phyloP scores from a whole-genome alignment of 495 filamentous ascomycete species.

The Talaromyces trachyspermus region DNA sequence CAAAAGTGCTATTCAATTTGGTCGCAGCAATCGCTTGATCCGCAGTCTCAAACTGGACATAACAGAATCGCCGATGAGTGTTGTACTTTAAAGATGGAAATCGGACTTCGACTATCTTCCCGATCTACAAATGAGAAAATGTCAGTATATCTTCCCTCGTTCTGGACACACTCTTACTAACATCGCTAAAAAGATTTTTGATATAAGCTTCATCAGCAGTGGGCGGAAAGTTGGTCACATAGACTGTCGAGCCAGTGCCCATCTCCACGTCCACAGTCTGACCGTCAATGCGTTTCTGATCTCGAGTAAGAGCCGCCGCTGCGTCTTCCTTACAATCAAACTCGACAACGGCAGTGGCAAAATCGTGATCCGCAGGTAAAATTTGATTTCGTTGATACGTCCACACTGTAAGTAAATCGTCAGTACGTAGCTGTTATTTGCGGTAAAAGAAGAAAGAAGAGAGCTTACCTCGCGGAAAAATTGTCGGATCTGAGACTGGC shows the following conservation, averaged over 20 bases:
- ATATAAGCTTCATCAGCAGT: constrained; percentile 76
- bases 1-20: constrained; percentile 56
- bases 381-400: constrained; percentile 65
- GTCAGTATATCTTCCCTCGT: neutral
- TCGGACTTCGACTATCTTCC: constrained; percentile 76
- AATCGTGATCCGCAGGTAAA: constrained; percentile 51
- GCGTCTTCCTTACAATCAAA: constrained; percentile 76
- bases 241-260: constrained; percentile 71
- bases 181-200: constrained; percentile 61
- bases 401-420: constrained; percentile 49
- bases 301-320: constrained; percentile 66
- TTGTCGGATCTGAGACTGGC: constrained; percentile 66
- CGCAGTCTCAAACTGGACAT: constrained; percentile 71
- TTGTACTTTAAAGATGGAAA: constrained; percentile 88
- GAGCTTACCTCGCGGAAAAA: constrained; percentile 74
- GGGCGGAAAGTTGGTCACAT: constrained; percentile 85
- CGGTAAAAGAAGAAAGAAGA: neutral
- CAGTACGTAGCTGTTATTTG: constrained; percentile 15
- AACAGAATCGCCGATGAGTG: constrained; percentile 85
- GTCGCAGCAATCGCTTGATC: constrained; percentile 59
- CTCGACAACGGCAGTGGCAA: constrained; percentile 72
- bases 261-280: constrained; percentile 62
- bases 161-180: constrained; percentile 20
- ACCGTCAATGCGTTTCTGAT: constrained; percentile 67
- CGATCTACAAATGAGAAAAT: constrained; percentile 47